phyloP scores from a whole-genome alignment of 2,329 filamentous ascomycete species.

The Tolypocladium inflatum region DNA sequence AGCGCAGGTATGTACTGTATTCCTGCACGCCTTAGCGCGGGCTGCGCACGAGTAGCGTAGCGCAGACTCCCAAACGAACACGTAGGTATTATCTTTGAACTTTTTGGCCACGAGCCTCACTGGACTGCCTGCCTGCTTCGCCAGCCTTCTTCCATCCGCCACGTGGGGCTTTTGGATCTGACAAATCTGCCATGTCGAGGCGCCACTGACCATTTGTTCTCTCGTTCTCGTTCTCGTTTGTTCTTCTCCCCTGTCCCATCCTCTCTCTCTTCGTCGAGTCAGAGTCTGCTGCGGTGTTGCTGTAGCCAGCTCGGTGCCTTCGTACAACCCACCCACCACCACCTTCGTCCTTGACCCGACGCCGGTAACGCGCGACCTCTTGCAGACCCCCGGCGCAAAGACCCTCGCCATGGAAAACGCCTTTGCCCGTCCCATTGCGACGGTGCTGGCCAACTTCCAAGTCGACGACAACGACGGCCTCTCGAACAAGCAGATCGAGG shows the following conservation, averaged over 20 bases:
- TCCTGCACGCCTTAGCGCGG: neutral
- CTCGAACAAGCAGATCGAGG: constrained; percentile 46
- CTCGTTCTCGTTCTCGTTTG: constrained; percentile 4
- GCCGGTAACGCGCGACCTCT: neutral
- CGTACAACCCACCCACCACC: neutral
- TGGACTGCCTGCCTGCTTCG: constrained; percentile 3
- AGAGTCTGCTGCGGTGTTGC: neutral
- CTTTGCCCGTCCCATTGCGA: constrained; percentile 45
- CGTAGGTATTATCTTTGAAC: neutral
- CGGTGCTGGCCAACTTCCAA: constrained; percentile 49
- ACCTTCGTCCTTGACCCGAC: neutral
- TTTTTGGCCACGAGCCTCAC: neutral
- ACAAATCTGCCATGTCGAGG: constrained; percentile 19
- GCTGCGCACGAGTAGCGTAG: neutral
- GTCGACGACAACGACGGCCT: constrained; percentile 48
- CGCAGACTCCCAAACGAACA: neutral
- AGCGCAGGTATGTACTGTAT: neutral
- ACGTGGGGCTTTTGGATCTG: constrained; percentile 21
- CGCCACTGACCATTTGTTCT: constrained; percentile 9
- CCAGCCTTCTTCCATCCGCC: constrained; percentile 13
- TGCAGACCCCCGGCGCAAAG: neutral
- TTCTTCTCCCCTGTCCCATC: constrained; percentile 7
- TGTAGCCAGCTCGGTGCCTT: neutral
- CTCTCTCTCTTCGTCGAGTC: constrained; percentile 1
- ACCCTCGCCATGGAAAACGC: constrained; percentile 48